A percentile compares a stretch with the other conserved stretches of the same genome.
phyloP scores from a whole-genome alignment of 371 early-diverging fungal species.

The Gilbertella persicaria region DNA sequence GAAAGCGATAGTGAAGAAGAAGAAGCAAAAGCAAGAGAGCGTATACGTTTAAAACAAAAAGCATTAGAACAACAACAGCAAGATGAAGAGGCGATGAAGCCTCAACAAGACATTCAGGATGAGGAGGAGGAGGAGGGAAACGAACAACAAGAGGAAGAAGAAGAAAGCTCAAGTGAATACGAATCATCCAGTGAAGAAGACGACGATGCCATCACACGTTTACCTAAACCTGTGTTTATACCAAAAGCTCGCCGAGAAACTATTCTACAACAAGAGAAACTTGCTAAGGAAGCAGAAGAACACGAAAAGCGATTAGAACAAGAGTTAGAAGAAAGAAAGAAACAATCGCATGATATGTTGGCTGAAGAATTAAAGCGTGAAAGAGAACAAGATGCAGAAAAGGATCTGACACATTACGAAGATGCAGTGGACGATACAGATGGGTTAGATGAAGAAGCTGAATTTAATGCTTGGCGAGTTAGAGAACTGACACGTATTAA shows the following conservation, averaged over 20 bases:
- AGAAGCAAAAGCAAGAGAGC: slow-evolving; percentile 40
- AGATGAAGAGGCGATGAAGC: slow-evolving; percentile 23
- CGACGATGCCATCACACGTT: slow-evolving; percentile 40
- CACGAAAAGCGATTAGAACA: slow-evolving; percentile 46
- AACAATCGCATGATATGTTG: slow-evolving; percentile 75
- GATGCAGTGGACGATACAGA: slow-evolving; percentile 90
- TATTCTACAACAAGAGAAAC: slow-evolving; percentile 63
- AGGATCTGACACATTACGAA: slow-evolving; percentile 30
- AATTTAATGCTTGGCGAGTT: slow-evolving; percentile 90
- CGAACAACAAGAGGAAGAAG: not conserved
- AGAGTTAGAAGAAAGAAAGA: slow-evolving; percentile 66
- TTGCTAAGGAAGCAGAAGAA: slow-evolving; percentile 65
- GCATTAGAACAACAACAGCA: slow-evolving; percentile 31
- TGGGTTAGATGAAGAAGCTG: slow-evolving; percentile 81
- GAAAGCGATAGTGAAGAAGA: slow-evolving; percentile 36
- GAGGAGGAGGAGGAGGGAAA: slow-evolving; percentile 31
- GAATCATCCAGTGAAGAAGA: slow-evolving; percentile 63
- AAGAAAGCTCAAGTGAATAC: slow-evolving; percentile 61
- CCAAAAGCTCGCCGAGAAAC: slow-evolving; percentile 77
- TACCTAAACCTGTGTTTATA: slow-evolving; percentile 84
- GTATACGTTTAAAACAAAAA: slow-evolving; percentile 48
- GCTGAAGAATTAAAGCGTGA: slow-evolving; percentile 68
- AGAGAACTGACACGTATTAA: slow-evolving; percentile 89
- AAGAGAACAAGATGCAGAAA: slow-evolving; percentile 31
- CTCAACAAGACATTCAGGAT: slow-evolving; percentile 35